Evolutionary conservation across 306 rosid genomes (phyloP).

Genomic region (Trifolium subterraneum): DNA sequence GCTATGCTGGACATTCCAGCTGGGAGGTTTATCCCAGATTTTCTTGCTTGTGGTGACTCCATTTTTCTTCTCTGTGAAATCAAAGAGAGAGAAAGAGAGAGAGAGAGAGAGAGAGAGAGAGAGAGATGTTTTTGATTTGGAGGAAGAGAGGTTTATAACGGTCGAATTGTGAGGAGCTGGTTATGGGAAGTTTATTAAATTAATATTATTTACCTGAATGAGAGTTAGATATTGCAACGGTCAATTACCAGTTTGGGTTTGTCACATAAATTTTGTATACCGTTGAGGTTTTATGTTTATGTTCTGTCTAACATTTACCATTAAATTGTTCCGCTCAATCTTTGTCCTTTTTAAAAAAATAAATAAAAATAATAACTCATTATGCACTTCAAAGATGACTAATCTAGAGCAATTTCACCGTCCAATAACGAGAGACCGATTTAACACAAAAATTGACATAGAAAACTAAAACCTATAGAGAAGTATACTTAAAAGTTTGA

Average conservation of each 20-base stretch:
- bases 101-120: neutral
- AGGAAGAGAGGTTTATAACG: slow-evolving; percentile 12
- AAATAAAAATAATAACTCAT: too few relatives aligned
- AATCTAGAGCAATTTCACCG: too few relatives aligned
- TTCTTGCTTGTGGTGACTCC: slow-evolving; percentile 71
- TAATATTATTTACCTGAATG: neutral
- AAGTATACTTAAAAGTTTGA: too few relatives aligned
- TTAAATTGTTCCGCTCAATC: too few relatives aligned
- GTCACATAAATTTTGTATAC: neutral
- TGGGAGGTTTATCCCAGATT: slow-evolving; percentile 80
- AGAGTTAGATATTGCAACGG: slow-evolving; percentile 32
- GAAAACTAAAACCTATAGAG: too few relatives aligned
- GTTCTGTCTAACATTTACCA: neutral
- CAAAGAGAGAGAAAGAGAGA: neutral
- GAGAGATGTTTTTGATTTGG: neutral
- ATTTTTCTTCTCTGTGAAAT: slow-evolving; percentile 41
- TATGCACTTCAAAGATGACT: too few relatives aligned
- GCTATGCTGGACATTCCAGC: slow-evolving; percentile 77
- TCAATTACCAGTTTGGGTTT: neutral
- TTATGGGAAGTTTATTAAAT: neutral
- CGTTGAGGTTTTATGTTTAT: slow-evolving; percentile 15
- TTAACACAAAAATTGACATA: too few relatives aligned
- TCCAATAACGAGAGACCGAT: too few relatives aligned
- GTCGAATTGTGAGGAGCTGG: slow-evolving; percentile 35
- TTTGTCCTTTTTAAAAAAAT: too few relatives aligned